Evolutionary conservation across 2,329 filamentous ascomycete species (phyloP).

Genomic region (Neofusicoccum laricinum): DNA sequence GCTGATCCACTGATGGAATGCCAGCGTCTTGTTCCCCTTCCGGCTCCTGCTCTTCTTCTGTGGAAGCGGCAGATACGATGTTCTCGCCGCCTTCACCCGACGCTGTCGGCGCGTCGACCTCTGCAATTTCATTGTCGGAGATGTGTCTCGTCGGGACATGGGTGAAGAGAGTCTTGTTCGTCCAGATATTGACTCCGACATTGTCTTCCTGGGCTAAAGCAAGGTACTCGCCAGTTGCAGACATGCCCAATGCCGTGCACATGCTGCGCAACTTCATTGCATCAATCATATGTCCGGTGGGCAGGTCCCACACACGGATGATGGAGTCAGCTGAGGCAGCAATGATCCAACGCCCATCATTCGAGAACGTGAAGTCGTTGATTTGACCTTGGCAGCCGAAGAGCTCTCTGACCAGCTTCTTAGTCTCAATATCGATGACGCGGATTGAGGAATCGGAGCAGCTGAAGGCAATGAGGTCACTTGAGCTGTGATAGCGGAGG

Average conservation of each 20-base stretch:
- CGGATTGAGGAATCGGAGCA: constrained; percentile 88
- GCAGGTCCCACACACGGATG: constrained; percentile 88
- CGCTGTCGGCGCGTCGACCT: constrained; percentile 66
- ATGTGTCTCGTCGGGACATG: constrained; percentile 85
- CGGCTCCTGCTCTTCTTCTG: constrained; percentile 50
- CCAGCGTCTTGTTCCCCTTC: constrained; percentile 44
- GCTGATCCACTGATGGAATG: constrained; percentile 65
- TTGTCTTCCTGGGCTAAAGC: constrained; percentile 80
- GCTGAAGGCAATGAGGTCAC: constrained; percentile 80
- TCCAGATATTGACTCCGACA: constrained; percentile 93
- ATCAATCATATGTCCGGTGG: constrained; percentile 93
- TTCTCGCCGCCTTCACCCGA: constrained; percentile 80
- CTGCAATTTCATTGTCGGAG: constrained; percentile 68
- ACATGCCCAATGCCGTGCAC: constrained; percentile 85
- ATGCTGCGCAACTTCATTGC: constrained; percentile 76
- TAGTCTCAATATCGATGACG: constrained; percentile 85
- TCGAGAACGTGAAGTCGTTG: constrained; percentile 65
- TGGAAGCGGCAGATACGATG: constrained; percentile 73
- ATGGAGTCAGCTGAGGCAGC: constrained; percentile 78
- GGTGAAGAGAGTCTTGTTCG: constrained; percentile 85
- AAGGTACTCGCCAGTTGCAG: constrained; percentile 86
- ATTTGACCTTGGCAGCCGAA: constrained; percentile 60
- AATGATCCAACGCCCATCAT: constrained; percentile 89
- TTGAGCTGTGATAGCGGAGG: constrained; percentile 77
- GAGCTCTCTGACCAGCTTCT: constrained; percentile 86